These are phyloP conservation scores for Triticum dicoccoides DNA, from an alignment of 176 grass and related monocot genomes.

Conservation along the genomic window DNA sequence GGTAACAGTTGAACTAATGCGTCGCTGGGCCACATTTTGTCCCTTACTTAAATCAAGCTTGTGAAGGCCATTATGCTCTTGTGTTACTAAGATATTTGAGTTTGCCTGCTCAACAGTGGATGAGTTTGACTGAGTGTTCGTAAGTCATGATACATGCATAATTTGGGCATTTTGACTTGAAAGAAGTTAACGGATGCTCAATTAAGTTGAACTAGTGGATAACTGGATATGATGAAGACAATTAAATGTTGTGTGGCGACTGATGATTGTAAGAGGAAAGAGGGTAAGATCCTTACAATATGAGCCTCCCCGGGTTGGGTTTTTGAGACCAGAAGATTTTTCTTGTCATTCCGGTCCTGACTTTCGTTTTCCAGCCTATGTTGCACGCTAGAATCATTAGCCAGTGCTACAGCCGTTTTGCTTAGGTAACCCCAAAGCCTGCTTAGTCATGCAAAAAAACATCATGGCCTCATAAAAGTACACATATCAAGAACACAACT, in stretches of 20 bases:
- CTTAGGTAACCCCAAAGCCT: constrained; percentile 67
- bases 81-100: constrained; percentile 32
- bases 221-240: constrained; percentile 28
- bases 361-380: constrained; percentile 2
- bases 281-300: constrained; percentile 21
- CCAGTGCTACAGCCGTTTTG: constrained; percentile 18
- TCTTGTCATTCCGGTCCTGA: not conserved
- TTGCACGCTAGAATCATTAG: constrained; percentile 31
- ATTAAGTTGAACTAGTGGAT: constrained; percentile 21
- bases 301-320: not conserved
- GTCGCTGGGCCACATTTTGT: constrained; percentile 11
- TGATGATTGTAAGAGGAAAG: constrained; percentile 9
- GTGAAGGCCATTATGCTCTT: constrained; percentile 18
- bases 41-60: constrained; percentile 31
- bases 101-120: constrained; percentile 27
- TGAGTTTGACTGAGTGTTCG: not conserved
- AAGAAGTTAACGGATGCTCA: constrained; percentile 7
- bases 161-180: constrained; percentile 10
- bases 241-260: not conserved
- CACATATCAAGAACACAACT: not conserved
- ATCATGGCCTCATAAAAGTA: constrained; percentile 11
- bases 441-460: constrained; percentile 21
- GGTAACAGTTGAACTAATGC: constrained; percentile 6
- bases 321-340: constrained; percentile 8
- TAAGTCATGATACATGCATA: constrained; percentile 12